Base-by-base conservation (phyloP, 2,329 filamentous ascomycete genomes). In the Trichoderma aggressivum region DNA sequence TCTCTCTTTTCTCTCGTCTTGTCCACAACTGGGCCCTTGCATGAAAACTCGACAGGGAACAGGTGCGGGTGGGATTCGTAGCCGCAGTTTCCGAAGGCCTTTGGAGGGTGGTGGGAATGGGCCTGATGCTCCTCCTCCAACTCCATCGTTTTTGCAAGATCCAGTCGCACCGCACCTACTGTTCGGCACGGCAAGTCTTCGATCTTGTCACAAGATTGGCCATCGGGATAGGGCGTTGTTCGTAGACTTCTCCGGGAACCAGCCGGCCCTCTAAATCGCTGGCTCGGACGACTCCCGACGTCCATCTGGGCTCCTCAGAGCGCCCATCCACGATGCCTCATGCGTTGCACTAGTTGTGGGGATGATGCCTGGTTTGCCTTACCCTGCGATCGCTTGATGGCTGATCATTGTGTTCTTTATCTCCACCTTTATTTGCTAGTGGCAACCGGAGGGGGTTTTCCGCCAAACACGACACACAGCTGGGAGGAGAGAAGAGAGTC, bases 31-130 rank as follows among this genome's bases (percentile, higher is more conserved):
- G 59, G 68, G 60, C 47, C 68, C 68, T 70, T 70, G 68, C 68
- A 70, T 61, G 39, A 30, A 58, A 63, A 28, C n/a, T 26, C 43
- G 43, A 30, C 58, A 55, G 30, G 47, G 59, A 56, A 43, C n/a
- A 47, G 18, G 36, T 70, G 59, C 59, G 68, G 32, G 50, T 70
- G 59, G 47, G 56, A 63, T 62, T 56, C 21, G 58, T 55, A 70
- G 47, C 68, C 68, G 68, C 68, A 70, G 50, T 63, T 70, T 43
- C 59, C 59, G 68, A 58, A 70, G 56, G 24, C 34, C 50, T 63
- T 62, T 62, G 47, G 59, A 50, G 50, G 59, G 68, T 70, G 59
- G 56, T 18, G 50, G 58, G 16, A 47, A 58, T n/a, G 28, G 28
- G 12, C 34, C 39, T 53, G 55, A 60, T 34, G 60, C 30, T 43